phyloP scores from a whole-genome alignment of 139 green algal genomes.

The Closterium sp. region DNA sequence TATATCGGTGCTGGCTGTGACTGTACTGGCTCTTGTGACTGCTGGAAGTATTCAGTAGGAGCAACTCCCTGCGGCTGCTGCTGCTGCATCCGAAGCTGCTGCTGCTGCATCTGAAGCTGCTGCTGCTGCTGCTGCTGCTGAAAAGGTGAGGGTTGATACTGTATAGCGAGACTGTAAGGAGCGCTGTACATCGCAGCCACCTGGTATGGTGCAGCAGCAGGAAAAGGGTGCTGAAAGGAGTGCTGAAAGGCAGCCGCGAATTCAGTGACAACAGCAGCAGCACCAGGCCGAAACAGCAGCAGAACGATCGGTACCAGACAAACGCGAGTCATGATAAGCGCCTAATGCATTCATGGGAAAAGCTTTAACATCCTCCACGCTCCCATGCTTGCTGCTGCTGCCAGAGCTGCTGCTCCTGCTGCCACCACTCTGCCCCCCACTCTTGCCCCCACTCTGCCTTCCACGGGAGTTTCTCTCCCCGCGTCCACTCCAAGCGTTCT shows the following conservation, averaged over 20 bases:
- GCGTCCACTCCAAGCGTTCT: neutral
- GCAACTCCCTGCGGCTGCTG: neutral
- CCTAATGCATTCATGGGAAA: neutral
- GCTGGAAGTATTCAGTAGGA: neutral
- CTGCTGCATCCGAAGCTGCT: neutral
- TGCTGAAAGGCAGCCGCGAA: too few relatives aligned
- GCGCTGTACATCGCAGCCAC: neutral
- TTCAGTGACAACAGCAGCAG: neutral
- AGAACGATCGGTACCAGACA: neutral
- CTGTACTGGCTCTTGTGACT: neutral
- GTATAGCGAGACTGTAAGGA: neutral
- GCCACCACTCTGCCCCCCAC: too few relatives aligned
- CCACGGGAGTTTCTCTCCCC: neutral
- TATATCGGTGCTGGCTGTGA: neutral
- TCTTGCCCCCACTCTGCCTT: neutral
- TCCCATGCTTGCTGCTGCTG: neutral
- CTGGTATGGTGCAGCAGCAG: neutral
- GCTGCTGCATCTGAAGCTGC: too few relatives aligned
- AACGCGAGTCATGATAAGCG: neutral
- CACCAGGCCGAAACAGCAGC: neutral
- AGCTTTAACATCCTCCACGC: neutral
- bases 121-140: neutral
- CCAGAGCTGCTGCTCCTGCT: neutral
- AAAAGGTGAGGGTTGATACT: neutral
- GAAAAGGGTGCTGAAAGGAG: neutral